Evolutionary conservation across 228 moss, liverwort and hornwort genomes (phyloP).

Genomic region (Sphagnum magellanicum): DNA sequence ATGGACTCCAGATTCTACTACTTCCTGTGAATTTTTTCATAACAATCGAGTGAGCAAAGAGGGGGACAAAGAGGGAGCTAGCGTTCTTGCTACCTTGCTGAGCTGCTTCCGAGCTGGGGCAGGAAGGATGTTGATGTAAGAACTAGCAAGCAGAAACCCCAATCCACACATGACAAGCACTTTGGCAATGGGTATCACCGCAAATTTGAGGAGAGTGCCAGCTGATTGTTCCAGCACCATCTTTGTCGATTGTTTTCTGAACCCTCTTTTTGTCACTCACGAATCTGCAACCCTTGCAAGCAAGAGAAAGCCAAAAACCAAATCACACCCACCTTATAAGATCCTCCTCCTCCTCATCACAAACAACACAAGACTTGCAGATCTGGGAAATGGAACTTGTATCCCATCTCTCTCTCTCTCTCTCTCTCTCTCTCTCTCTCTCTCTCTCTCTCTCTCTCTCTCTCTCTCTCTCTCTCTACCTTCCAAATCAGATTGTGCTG

Average conservation of each 20-base stretch:
- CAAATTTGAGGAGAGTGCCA: slow-evolving; percentile 47
- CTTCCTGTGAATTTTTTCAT: too few relatives aligned
- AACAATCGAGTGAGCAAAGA: background rate
- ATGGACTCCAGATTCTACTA: too few relatives aligned
- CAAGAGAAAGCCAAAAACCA: background rate
- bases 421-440: background rate
- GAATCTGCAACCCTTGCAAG: background rate
- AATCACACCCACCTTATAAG: background rate
- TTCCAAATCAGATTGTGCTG: background rate
- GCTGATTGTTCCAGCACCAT: slow-evolving; percentile 8
- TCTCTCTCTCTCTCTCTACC: background rate
- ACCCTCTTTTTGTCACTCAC: background rate
- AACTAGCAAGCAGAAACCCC: slow-evolving; percentile 59
- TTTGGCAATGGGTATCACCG: slow-evolving; percentile 74
- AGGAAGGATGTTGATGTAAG: slow-evolving; percentile 56
- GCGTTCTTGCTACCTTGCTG: slow-evolving; percentile 43
- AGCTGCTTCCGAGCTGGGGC: slow-evolving; percentile 57
- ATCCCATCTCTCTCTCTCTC: slow-evolving; percentile 2
- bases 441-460: too few relatives aligned
- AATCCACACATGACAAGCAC: slow-evolving; percentile 78
- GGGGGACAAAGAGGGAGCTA: background rate
- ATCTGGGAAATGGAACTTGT: background rate
- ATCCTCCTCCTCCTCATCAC: background rate
- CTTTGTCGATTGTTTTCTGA: background rate
- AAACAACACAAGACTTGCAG: background rate